These are phyloP conservation scores for Pistacia atlantica DNA, from an alignment of 345 rosid genomes.

Conservation along the genomic window DNA sequence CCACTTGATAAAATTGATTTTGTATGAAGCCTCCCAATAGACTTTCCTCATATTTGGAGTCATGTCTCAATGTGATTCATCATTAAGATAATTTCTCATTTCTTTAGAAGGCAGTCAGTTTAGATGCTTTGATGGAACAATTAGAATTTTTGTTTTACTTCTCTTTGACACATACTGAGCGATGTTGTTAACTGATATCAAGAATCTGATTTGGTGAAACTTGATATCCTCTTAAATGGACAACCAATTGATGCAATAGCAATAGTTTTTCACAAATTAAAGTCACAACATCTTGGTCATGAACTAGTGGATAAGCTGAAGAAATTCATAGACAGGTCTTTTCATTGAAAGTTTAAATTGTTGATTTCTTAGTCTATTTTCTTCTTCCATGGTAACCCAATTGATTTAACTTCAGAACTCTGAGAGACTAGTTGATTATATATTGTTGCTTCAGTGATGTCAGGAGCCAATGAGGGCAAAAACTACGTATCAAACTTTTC, in stretches of 20 bases:
- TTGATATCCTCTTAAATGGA: slow-evolving; percentile 88
- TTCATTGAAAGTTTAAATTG: slow-evolving; percentile 8
- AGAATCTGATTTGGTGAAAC: slow-evolving; percentile 85
- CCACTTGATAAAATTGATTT: neutral
- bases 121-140: neutral
- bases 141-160: neutral
- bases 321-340: slow-evolving; percentile 76
- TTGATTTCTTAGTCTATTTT: slow-evolving; percentile 4
- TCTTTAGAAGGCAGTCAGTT: neutral
- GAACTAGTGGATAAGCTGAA: slow-evolving; percentile 87
- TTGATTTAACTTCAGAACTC: slow-evolving; percentile 15
- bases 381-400: slow-evolving; percentile 6
- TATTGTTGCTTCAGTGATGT: no score
- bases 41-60: neutral
- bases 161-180: neutral
- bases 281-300: slow-evolving; percentile 94
- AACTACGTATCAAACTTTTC: no score
- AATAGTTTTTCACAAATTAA: slow-evolving; percentile 77
- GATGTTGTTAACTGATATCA: slow-evolving; percentile 55
- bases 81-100: neutral
- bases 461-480: no score
- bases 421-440: no score
- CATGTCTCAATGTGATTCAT: neutral
- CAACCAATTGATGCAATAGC: slow-evolving; percentile 97
- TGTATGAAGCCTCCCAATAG: neutral